Percentiles rank a stretch among this genome's conserved stretches.
phyloP scores from a whole-genome alignment of 257 asterid species.

The Vinca minor region DNA sequence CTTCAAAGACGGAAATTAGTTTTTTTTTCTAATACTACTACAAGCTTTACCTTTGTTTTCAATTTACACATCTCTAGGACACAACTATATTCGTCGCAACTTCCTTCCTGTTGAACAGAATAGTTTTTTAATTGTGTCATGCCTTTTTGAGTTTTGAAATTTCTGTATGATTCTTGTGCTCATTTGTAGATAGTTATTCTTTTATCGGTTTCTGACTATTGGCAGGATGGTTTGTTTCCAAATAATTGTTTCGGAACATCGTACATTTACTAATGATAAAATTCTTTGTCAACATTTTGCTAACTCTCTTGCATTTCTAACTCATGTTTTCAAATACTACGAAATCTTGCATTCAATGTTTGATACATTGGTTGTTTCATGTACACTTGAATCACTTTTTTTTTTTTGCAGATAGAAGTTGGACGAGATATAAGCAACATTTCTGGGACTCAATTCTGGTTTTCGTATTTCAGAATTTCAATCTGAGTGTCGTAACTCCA shows the following conservation, averaged over 20 bases:
- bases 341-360: neutral
- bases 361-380: neutral
- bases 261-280: too few relatives aligned
- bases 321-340: neutral
- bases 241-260: neutral
- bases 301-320: neutral
- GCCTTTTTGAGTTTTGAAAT: neutral
- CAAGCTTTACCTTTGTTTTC: neutral
- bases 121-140: neutral
- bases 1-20: neutral
- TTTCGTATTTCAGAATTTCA: neutral
- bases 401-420: conserved; percentile 18
- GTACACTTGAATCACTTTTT: neutral
- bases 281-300: neutral
- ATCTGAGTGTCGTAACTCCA: neutral
- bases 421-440: neutral
- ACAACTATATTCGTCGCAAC: neutral
- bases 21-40: neutral
- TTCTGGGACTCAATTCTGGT: neutral
- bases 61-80: neutral
- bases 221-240: neutral
- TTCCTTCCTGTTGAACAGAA: neutral
- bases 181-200: neutral
- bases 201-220: neutral
- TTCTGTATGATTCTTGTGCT: neutral